Evolutionary conservation across 768 basidiomycete species (phyloP).

Genomic region (Filobasidium floriforme): DNA sequence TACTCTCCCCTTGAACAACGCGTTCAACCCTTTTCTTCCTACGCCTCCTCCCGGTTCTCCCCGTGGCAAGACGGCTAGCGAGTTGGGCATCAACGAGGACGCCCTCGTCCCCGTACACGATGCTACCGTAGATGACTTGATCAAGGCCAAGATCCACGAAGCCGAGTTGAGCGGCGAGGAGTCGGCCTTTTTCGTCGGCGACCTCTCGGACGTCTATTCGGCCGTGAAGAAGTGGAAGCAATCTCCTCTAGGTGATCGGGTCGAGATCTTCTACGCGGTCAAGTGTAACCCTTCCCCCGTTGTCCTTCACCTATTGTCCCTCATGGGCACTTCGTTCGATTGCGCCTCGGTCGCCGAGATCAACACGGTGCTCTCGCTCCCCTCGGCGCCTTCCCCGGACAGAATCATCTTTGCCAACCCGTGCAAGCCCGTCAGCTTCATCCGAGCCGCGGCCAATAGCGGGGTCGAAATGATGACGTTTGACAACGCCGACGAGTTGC

Average conservation of each 20-base stretch:
- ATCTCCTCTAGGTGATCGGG: slow-evolving; percentile 60
- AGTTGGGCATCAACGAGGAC: slow-evolving; percentile 17
- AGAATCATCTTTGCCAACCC: slow-evolving; percentile 97
- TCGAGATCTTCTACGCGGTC: slow-evolving; percentile 93
- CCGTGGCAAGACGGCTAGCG: slow-evolving; percentile 8
- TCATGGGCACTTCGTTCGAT: slow-evolving; percentile 88
- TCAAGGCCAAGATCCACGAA: slow-evolving; percentile 29
- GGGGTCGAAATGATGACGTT: slow-evolving; percentile 95
- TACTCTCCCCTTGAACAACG: slow-evolving; percentile 3
- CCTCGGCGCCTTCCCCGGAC: slow-evolving; percentile 57
- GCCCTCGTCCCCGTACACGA: slow-evolving; percentile 32
- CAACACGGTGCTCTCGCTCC: slow-evolving; percentile 62
- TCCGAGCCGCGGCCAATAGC: slow-evolving; percentile 69
- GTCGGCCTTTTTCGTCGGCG: slow-evolving; percentile 92
- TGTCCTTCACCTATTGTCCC: slow-evolving; percentile 79
- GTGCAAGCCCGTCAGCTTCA: slow-evolving; percentile 90
- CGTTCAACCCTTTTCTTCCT: slow-evolving; percentile 12
- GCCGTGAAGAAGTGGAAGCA: slow-evolving; percentile 76
- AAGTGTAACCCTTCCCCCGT: slow-evolving; percentile 99
- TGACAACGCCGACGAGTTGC: slow-evolving; percentile 91
- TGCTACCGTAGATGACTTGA: slow-evolving; percentile 28
- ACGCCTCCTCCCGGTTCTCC: slow-evolving; percentile 19
- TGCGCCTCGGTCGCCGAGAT: slow-evolving; percentile 96
- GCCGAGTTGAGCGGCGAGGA: slow-evolving; percentile 58
- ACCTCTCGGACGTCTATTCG: slow-evolving; percentile 75